Evolutionary conservation across 768 basidiomycete species (phyloP), one percentile per base, ranked within the genome.

Genomic region (Lactarius hengduanensis): DNA sequence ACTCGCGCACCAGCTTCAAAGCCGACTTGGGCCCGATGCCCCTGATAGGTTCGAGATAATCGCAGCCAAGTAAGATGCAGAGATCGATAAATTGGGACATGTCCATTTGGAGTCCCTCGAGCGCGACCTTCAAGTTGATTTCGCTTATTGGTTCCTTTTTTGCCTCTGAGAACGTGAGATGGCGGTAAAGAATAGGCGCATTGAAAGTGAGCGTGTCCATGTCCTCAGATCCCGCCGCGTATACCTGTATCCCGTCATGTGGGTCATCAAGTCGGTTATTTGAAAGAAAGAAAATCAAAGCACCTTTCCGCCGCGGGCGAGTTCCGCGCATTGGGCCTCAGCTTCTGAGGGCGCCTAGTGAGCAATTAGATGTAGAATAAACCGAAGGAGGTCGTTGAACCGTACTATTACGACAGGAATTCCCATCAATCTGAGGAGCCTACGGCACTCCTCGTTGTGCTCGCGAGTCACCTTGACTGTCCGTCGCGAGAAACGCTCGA

Each of bases 141-240:
- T 98, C 94, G 71, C 87, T 90, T 72, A 99, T 99, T 18, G 97
- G 97, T 69, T 91, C 88, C 74, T 98, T 98, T 76, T 96, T 94
- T 16, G 96, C 96, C 75, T 99, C 97, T 15, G 94, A 95, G 80
- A 98, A 98, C 15, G 97, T 98, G 66, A 99, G 85, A 77, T 98
- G 97, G 34, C 97, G 92, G 71, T 91, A 90, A 10, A 99, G 83
- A 54, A 96, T 88, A 1, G 97, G 96, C 0, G 96, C 80, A 70
- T 86, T 84, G 81, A 99, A 99, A 0, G 97, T 99, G 26, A 99
- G 86, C 9, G 97, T 99, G 73, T 99, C 97, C 97, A 99, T 99
- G 77, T 99, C 97, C 78, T 98, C 97, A 0, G 96, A 97, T 16
- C 97, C 97, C 9, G 97, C 96, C 1, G 93, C 97, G 75, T 93